These are phyloP conservation scores for Aspergillus sclerotiicarbonarius DNA, from an alignment of 495 filamentous ascomycete genomes.

Conservation along the genomic window DNA sequence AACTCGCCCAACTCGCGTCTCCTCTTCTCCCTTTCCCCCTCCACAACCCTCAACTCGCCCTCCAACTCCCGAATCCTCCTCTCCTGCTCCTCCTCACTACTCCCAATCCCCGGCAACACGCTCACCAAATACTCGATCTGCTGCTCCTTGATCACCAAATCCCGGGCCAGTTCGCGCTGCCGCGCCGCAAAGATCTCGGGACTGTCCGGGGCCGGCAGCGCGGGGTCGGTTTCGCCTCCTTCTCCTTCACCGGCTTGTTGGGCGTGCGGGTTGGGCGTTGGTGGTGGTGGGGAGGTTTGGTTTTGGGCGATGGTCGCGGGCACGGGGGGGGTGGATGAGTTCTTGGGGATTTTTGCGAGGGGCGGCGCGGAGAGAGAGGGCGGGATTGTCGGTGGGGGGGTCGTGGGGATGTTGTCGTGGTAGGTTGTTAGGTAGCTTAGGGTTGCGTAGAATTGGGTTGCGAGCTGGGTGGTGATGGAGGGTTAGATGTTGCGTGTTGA, in stretches of 20 bases:
- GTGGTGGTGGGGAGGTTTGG: conserved; percentile 31
- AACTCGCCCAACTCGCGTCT: conserved; percentile 69
- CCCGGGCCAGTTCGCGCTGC: conserved; percentile 78
- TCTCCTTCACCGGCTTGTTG: conserved; percentile 12
- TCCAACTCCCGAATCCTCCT: conserved; percentile 72
- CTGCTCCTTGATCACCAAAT: conserved; percentile 87
- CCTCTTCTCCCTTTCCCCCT: conserved; percentile 68
- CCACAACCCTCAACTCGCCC: conserved; percentile 67
- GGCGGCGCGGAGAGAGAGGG: conserved; percentile 51
- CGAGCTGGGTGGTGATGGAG: conserved; percentile 55
- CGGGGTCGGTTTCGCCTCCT: conserved; percentile 24
- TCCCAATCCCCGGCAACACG: conserved; percentile 80
- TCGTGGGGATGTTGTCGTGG: conserved; percentile 70
- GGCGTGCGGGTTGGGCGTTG: conserved; percentile 14
- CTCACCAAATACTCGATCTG: conserved; percentile 89
- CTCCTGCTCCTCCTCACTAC: conserved; percentile 80
- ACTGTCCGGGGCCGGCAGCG: conserved; percentile 51
- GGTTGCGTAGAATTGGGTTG: conserved; percentile 83
- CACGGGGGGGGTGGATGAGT: conserved; percentile 38
- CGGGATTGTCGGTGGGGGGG: conserved; percentile 53
- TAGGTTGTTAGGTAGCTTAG: conserved; percentile 80
- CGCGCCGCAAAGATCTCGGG: conserved; percentile 65
- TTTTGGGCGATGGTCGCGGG: conserved; percentile 26
- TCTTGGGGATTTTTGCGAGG: conserved; percentile 44
- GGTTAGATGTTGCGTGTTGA: conserved; percentile 9